Evolutionary conservation across 2,329 filamentous ascomycete genomes (phyloP), one percentile per base, ranked within the genome.

Genomic region (Pestalotiopsis sp.): DNA sequence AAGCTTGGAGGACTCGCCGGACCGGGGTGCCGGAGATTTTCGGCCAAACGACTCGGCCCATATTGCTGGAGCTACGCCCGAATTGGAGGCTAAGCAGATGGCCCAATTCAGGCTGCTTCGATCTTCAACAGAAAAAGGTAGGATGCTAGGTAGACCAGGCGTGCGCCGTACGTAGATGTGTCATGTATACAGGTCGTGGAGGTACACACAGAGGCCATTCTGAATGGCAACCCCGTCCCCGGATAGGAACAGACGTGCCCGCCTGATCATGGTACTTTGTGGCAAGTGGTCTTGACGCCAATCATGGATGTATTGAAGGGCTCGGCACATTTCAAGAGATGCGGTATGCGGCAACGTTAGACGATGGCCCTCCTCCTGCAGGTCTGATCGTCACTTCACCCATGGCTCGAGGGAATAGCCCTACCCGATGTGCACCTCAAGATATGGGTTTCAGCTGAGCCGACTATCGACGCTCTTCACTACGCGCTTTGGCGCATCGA

Each of bases 11-110:
- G 64, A 68, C 67, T 41, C 31, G 60, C 49, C 73, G 73, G 72
- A 72, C 73, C 72, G 73, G 72, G 73, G 69, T 73, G 69, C 73
- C 73, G 72, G 73, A 72, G 71, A 73, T 71, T 71, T 73, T 65
- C 71, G 66, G 68, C 64, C 68, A 70, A 67, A 72, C 65, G 39
- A 23, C n/a, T 62, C 59, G 59, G 59, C 27, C 27, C 59, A 62
- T 62, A 52, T 52, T 52, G 45, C 17, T 52, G 45, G 45, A 52
- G 17, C 45, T 52, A 52, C n/a, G 45, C 27, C 57, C 23, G 25
- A 59, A 14, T 31, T 62, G 31, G 59, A 62, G 59, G 25, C 27
- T 59, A 36, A 13, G 23, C 23, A 62, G 36, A 36, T 17, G 11
- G 11, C 31, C 59, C 59, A 27, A 62, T 62, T 62, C 59, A 62